A percentile compares a stretch with the other conserved stretches of the same genome.
These are phyloP conservation scores for Cladochytrium tenue DNA, from an alignment of 371 early-diverging fungal genomes.

Conservation along the genomic window DNA sequence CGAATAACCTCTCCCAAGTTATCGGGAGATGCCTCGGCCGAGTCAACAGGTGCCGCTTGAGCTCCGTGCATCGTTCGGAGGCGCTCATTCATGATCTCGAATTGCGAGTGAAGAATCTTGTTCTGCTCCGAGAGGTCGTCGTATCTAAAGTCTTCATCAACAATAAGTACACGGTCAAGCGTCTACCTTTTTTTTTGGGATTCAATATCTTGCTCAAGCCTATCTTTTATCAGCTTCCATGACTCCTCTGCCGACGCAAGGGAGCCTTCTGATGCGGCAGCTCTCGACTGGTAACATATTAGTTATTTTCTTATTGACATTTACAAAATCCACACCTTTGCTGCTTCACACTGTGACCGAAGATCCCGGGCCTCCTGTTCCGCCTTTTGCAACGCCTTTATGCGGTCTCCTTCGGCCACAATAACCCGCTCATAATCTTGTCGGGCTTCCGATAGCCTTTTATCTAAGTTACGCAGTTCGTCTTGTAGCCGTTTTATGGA, in stretches of 20 bases:
- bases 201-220: constrained; percentile 44
- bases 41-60: not conserved
- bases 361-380: constrained; percentile 14
- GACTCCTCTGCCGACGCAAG: constrained; percentile 38
- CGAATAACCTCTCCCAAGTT: constrained; percentile 30
- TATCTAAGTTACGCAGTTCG: constrained; percentile 2
- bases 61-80: not conserved
- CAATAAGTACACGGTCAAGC: not conserved
- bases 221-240: constrained; percentile 43
- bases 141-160: no score
- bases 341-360: not conserved
- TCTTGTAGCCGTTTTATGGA: not conserved
- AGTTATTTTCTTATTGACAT: no score
- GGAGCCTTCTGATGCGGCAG: constrained; percentile 28
- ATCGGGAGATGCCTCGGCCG: not conserved
- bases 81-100: constrained; percentile 59
- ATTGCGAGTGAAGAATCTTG: constrained; percentile 64
- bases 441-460: constrained; percentile 8
- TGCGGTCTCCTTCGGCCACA: constrained; percentile 21
- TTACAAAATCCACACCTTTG: not conserved
- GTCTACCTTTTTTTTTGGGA: no score
- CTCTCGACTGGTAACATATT: constrained; percentile 9
- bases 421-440: constrained; percentile 20
- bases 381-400: constrained; percentile 47
- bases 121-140: constrained; percentile 65